Evolutionary conservation across 2,329 filamentous ascomycete genomes (phyloP).

Genomic region (Cercospora sesami): DNA sequence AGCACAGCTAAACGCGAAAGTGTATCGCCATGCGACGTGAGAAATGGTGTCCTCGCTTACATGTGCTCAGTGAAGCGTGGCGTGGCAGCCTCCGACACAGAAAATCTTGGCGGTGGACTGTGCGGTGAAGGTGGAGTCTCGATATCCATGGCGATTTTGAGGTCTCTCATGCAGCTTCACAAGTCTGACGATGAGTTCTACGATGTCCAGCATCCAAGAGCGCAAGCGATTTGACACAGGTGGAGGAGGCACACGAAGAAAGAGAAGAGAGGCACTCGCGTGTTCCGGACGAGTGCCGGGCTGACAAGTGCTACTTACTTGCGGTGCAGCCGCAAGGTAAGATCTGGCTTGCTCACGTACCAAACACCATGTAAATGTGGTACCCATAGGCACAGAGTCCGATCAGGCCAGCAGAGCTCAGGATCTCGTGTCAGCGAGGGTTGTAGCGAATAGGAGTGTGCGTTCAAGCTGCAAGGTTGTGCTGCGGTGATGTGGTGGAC

Average conservation of each 20-base stretch:
- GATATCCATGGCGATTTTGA: background rate
- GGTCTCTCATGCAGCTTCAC: background rate
- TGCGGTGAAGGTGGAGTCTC: constrained; percentile 15
- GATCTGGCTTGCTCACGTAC: constrained; percentile 8
- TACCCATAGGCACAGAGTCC: background rate
- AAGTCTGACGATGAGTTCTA: background rate
- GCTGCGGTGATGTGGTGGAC: constrained; percentile 17
- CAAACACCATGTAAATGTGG: background rate
- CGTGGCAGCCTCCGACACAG: constrained; percentile 20
- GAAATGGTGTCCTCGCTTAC: constrained; percentile 23
- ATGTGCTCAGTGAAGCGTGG: constrained; percentile 34
- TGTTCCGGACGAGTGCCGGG: background rate
- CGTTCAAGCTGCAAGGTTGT: constrained; percentile 15
- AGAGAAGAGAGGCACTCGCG: background rate
- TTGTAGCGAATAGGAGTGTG: constrained; percentile 14
- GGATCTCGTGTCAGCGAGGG: constrained; percentile 1
- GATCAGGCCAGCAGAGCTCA: constrained; percentile 10
- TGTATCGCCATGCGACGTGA: background rate
- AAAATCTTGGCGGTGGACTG: constrained; percentile 27
- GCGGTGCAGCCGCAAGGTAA: background rate
- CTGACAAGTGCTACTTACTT: background rate
- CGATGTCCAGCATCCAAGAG: constrained; percentile 2
- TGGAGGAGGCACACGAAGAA: constrained; percentile 1
- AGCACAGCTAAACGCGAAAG: background rate
- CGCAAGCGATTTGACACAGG: background rate